Evolutionary conservation across 495 filamentous ascomycete species (phyloP).

Genomic region (Talaromyces borbonicus): DNA sequence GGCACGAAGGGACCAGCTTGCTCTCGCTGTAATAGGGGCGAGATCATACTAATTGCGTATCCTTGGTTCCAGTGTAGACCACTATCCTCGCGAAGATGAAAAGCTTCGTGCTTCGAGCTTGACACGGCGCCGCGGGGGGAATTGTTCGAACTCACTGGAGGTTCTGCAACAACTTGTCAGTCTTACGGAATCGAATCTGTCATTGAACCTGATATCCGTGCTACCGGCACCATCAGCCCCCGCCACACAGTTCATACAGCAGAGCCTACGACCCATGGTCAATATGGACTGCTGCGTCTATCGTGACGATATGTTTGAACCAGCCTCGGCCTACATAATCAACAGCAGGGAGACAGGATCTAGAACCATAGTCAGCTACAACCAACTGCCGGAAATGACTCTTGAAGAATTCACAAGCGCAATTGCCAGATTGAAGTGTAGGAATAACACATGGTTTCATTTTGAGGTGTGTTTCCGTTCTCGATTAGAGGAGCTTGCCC

Average conservation of each 20-base stretch:
- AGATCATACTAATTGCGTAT: background rate
- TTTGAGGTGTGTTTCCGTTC: slow-evolving; percentile 50
- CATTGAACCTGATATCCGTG: slow-evolving; percentile 32
- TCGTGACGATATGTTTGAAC: slow-evolving; percentile 42
- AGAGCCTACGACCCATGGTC: slow-evolving; percentile 32
- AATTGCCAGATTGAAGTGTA: background rate
- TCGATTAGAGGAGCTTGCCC: background rate
- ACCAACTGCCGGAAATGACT: slow-evolving; percentile 56
- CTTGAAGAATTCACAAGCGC: slow-evolving; percentile 38
- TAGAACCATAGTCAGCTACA: slow-evolving; percentile 62
- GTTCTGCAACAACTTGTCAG: slow-evolving; percentile 53
- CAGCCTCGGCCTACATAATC: slow-evolving; percentile 64
- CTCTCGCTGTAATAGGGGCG: background rate
- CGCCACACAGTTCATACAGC: slow-evolving; percentile 27
- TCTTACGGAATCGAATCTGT: slow-evolving; percentile 7
- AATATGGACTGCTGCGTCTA: slow-evolving; percentile 48
- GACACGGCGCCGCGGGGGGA: slow-evolving; percentile 56
- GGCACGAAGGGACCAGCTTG: slow-evolving; percentile 30
- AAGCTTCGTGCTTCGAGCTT: slow-evolving; percentile 56
- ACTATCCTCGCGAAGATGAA: slow-evolving; percentile 59
- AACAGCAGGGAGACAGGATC: slow-evolving; percentile 48
- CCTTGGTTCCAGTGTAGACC: slow-evolving; percentile 40
- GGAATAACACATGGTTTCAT: slow-evolving; percentile 49
- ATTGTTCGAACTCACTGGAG: slow-evolving; percentile 61
- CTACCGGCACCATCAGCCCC: slow-evolving; percentile 32